Base-by-base conservation (phyloP, 768 basidiomycete species). In the Boletus sp. region DNA sequence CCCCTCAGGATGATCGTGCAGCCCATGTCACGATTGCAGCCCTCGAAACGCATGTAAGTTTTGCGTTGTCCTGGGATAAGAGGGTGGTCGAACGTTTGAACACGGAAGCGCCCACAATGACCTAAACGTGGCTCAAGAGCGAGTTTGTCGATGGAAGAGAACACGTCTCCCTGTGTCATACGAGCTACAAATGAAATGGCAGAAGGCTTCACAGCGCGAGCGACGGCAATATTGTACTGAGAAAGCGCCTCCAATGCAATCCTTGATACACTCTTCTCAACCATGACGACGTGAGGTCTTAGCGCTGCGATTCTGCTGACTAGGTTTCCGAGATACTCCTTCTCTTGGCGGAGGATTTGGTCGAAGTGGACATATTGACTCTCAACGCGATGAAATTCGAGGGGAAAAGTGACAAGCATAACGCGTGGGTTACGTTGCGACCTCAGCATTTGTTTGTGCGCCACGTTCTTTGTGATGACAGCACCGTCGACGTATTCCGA, bases 11-110 rank as follows among this genome's bases (percentile, higher is more conserved):
- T 80, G 62, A 99, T 88, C 2, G 97, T 98, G 62, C 94, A 98
- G 0, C 95, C 95, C 82, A 92, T 89, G 60, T 97, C 92, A 49
- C 83, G 83, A 67, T 83, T 89, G 66, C 95, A 97, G 2, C 96
- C 96, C 73, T 99, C 97, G 66, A 99, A 98, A 1, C 97, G 88
- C 93, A 99, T 94, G 67, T 93, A 90, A 0, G 96, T 93, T 77
- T 99, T 99, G 54, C 97, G 81, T 17, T 82, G 83, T 18, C 94
- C 94, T n/a, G 95, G 94, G 41, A 98, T 99, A 40, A 95, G 78
- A 12, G 84, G 81, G 71, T 99, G 95, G 60, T 98, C 96, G 69
- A 90, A 98, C 0, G 97, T 97, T 71, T 97, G 94, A 7, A 98
- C 81, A 35, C 86, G 81, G 72, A 93, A 96, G 18, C 83, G 82